These are phyloP conservation scores for Dryas alaskensis DNA, from an alignment of 306 rosid species.

Conservation along the genomic window DNA sequence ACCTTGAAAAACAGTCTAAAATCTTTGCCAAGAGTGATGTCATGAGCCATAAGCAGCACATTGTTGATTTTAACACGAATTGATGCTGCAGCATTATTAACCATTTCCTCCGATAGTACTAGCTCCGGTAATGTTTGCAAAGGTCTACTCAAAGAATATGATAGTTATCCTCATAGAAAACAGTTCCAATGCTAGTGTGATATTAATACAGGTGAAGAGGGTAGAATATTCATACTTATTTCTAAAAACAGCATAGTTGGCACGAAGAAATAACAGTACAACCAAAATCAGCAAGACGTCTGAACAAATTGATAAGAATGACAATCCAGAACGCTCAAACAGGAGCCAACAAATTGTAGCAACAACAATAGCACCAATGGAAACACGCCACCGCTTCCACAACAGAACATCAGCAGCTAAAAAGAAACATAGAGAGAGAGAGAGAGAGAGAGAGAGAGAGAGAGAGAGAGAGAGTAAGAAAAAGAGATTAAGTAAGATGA, in stretches of 20 bases:
- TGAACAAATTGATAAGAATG: conserved; percentile 75
- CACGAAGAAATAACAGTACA: conserved; percentile 55
- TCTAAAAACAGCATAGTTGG: conserved; percentile 67
- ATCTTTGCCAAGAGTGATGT: conserved; percentile 91
- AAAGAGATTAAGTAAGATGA: conserved; percentile 9
- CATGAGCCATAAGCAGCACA: conserved; percentile 85
- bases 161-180: conserved; percentile 14
- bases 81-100: conserved; percentile 80
- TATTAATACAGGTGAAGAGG: conserved; percentile 7
- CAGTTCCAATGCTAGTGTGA: conserved; percentile 15
- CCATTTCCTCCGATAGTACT: conserved; percentile 94
- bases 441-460: too few relatives aligned
- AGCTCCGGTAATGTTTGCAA: conserved; percentile 65
- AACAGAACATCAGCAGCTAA: conserved; percentile 75
- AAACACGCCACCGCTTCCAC: conserved; percentile 70
- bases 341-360: conserved; percentile 78
- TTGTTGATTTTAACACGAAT: conserved; percentile 83
- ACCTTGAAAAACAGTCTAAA: conserved; percentile 87
- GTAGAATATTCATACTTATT: conserved; percentile 51
- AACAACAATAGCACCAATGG: conserved; percentile 60
- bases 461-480: conserved; percentile 21
- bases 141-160: conserved; percentile 52
- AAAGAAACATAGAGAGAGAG: neutral
- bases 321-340: conserved; percentile 59
- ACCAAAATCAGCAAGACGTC: conserved; percentile 88